Evolutionary conservation across 805 yeast species (phyloP), one percentile per base, ranked within the genome.

Genomic region (Wickerhamomyces canadensis): DNA sequence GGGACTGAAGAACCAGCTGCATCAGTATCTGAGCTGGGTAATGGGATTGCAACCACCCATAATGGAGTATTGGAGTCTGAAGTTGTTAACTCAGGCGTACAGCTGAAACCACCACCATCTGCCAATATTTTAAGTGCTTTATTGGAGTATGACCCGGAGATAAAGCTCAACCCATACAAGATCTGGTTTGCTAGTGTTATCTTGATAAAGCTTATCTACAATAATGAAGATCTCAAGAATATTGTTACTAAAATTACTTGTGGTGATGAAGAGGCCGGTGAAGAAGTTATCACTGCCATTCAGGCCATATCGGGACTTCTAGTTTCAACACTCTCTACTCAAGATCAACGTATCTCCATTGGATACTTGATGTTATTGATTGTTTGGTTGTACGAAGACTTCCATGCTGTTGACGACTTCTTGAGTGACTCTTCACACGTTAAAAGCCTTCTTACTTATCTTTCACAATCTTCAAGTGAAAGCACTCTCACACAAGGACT

Each of bases 141-240:
- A 6, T 70, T 87, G 47, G 91, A 84, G 45, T 86, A 84, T 50
- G 91, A 89, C 45, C 75, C 79, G 3, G 82, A 78, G 16, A 57
- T 70, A 33, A 75, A 79, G 37, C 60, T 89, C 24, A 91, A 93
- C 47, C 97, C 99, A 0, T 93, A 88, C 55, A 77, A 79, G 50
- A 61, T 78, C 1, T 93, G 95, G 93, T 89, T 91, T 60, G 77
- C 96, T 0, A 65, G 84, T 3, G 72, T 78, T 4, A 64, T 86
- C 4, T 55, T 91, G 17, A 65, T 83, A 30, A 74, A 73, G 37
- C 55, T 88, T 3, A 72, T 88, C 43, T 75, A 74, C 37, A 81
- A 73, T 27, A 64, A 61, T 41, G 67, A 67, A 5, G 76, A 70
- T 15, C 62, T 75, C 14, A 73, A 74, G 44, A 64, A 64, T 7